Conservation (phyloP, 495 filamentous ascomycete genomes). For the Aspergillus haitiensis region DNA sequence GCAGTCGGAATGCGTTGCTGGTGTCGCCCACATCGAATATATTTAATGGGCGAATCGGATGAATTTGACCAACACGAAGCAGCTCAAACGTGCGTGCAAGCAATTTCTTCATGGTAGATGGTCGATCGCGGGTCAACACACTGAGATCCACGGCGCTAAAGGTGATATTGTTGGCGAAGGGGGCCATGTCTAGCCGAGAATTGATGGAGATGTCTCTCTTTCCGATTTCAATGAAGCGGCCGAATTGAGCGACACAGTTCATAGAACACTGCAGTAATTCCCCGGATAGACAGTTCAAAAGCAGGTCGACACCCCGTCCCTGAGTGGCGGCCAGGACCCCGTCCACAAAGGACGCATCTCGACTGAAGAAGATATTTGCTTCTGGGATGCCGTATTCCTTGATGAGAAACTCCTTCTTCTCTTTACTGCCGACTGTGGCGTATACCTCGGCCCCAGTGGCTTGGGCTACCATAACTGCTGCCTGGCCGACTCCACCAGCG, state of each 20-base stretch:
- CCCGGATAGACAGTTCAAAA: constrained; percentile 51
- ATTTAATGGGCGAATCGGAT: background rate
- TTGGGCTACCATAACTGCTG: constrained; percentile 45
- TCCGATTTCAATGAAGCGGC: constrained; percentile 18
- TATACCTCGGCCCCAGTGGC: constrained; percentile 39
- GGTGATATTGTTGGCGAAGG: background rate
- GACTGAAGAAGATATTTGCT: constrained; percentile 50
- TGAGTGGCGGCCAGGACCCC: constrained; percentile 49
- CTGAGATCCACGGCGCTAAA: constrained; percentile 4
- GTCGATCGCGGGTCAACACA: background rate
- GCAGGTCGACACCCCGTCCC: constrained; percentile 54
- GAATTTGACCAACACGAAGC: background rate
- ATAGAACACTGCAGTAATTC: constrained; percentile 44
- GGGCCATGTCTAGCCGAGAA: constrained; percentile 1
- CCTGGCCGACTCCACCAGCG: constrained; percentile 48
- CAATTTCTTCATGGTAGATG: background rate
- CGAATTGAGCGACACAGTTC: constrained; percentile 50
- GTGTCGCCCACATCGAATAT: constrained; percentile 29
- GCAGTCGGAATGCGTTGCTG: constrained; percentile 51
- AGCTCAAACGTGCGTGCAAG: background rate
- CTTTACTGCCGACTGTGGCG: constrained; percentile 43
- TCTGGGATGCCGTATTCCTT: constrained; percentile 37
- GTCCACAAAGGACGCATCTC: constrained; percentile 46
- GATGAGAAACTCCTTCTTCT: constrained; percentile 41
- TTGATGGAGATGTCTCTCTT: constrained; percentile 5